A percentile compares a stretch with the other conserved stretches of the same genome.
phyloP scores from a whole-genome alignment of 352 stramenopile species.

The Globisporangium iwayamae region DNA sequence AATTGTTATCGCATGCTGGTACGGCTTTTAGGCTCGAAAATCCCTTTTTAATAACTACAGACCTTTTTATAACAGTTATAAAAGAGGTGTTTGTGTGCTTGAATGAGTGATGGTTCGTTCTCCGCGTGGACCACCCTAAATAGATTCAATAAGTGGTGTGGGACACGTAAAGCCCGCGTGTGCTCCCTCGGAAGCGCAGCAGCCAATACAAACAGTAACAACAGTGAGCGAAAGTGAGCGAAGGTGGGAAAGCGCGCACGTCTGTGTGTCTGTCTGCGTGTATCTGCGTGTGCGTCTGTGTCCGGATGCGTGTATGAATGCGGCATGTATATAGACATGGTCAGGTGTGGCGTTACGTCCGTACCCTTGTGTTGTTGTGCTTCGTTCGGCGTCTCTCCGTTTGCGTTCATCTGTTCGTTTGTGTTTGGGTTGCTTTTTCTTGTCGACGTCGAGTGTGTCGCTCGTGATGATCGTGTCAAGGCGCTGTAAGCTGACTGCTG shows the following conservation, averaged over 20 bases:
- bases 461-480: not conserved
- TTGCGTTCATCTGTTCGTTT: not conserved
- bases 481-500: not conserved
- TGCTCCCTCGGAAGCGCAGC: not conserved
- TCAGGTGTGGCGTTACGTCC: not conserved
- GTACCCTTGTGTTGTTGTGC: not conserved
- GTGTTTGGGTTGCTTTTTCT: not conserved
- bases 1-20: too few relatives aligned
- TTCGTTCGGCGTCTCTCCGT: not conserved
- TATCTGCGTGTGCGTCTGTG: not conserved
- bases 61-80: not conserved
- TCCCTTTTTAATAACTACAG: too few relatives aligned
- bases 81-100: not conserved
- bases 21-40: too few relatives aligned
- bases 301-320: conserved; percentile 1
- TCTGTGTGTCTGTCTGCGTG: too few relatives aligned
- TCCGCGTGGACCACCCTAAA: conserved; percentile 1
- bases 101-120: not conserved
- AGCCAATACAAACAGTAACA: conserved; percentile 2
- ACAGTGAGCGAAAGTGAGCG: conserved; percentile 7
- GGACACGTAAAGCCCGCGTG: not conserved
- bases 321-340: not conserved
- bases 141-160: not conserved
- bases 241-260: conserved; percentile 7
- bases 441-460: not conserved